Percentiles rank a stretch among this genome's conserved stretches.
Conservation (phyloP, 1,284 basidiomycete species). For the Ustilago shanxiensis region DNA sequence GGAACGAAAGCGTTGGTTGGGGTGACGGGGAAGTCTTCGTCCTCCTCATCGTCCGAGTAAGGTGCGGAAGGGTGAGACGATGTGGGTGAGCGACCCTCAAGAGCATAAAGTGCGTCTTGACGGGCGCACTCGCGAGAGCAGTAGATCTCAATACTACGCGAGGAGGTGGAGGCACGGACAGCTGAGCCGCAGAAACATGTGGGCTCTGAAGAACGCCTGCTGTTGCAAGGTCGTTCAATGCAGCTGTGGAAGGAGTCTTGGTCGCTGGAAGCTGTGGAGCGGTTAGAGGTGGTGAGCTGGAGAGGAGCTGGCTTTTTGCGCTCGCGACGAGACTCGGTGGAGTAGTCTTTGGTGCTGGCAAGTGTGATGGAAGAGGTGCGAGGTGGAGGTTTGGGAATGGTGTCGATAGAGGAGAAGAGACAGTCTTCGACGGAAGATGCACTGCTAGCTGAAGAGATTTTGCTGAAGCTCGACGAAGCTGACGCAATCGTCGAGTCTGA, state of each 20-base stretch:
- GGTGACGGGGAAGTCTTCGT: constrained; percentile 38
- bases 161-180: constrained; percentile 12
- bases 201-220: neutral
- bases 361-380: constrained; percentile 44
- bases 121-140: constrained; percentile 36
- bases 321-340: constrained; percentile 8
- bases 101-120: constrained; percentile 32
- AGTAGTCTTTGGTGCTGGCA: constrained; percentile 33
- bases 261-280: constrained; percentile 12
- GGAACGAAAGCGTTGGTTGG: constrained; percentile 37
- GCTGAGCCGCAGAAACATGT: constrained; percentile 33
- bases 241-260: constrained; percentile 25
- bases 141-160: constrained; percentile 34
- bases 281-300: constrained; percentile 4
- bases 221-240: constrained; percentile 6
- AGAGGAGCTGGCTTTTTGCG: constrained; percentile 34
- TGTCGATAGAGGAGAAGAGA: constrained; percentile 17
- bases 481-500: constrained; percentile 47
- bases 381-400: constrained; percentile 39
- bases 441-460: constrained; percentile 26
- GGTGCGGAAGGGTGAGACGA: constrained; percentile 8
- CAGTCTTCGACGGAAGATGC: constrained; percentile 29
- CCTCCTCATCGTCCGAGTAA: constrained; percentile 33
- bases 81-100: constrained; percentile 33
- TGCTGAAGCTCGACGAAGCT: constrained; percentile 32